Conservation (phyloP, 2,329 filamentous ascomycete species). For the Stagonosporopsis vannaccii region DNA sequence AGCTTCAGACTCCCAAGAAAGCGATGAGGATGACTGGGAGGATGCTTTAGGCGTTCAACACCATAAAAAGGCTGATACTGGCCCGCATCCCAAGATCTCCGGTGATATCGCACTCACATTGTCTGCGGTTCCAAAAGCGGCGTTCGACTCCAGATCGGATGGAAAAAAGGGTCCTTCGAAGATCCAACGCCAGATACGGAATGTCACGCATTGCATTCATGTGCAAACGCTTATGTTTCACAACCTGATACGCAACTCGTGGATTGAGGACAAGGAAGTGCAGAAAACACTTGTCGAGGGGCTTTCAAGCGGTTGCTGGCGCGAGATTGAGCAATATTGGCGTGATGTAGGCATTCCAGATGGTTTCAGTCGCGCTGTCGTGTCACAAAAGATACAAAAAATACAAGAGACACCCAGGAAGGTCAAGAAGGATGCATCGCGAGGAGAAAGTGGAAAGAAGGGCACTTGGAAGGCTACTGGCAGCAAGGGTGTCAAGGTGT, state of each 20-base stretch:
- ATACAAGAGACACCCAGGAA: slow-evolving; percentile 73
- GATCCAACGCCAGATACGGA: slow-evolving; percentile 78
- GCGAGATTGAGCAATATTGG: slow-evolving; percentile 53
- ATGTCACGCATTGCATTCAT: slow-evolving; percentile 85
- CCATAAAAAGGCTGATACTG: slow-evolving; percentile 34
- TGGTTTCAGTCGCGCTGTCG: slow-evolving; percentile 77
- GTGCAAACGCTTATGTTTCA: slow-evolving; percentile 89
- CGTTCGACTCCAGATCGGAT: slow-evolving; percentile 53
- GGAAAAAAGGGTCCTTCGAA: slow-evolving; percentile 86
- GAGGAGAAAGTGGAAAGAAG: slow-evolving; percentile 45
- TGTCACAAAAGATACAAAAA: slow-evolving; percentile 65
- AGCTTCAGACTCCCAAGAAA: slow-evolving; percentile 44
- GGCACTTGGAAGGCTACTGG: slow-evolving; percentile 53
- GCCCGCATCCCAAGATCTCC: slow-evolving; percentile 58
- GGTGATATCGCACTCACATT: slow-evolving; percentile 80
- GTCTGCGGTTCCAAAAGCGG: slow-evolving; percentile 31
- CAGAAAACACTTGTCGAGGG: slow-evolving; percentile 42
- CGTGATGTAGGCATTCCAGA: slow-evolving; percentile 86
- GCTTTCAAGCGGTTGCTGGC: slow-evolving; percentile 44
- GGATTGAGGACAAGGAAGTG: slow-evolving; percentile 46
- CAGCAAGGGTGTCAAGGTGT: slow-evolving; percentile 46
- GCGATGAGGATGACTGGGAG: slow-evolving; percentile 51
- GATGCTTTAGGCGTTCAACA: slow-evolving; percentile 49
- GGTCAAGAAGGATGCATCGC: slow-evolving; percentile 62
- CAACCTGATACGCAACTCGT: slow-evolving; percentile 70